Evolutionary conservation across 371 early-diverging fungal species (phyloP), one percentile per base, ranked within the genome.

Genomic region (Syncephalastrum racemosum): DNA sequence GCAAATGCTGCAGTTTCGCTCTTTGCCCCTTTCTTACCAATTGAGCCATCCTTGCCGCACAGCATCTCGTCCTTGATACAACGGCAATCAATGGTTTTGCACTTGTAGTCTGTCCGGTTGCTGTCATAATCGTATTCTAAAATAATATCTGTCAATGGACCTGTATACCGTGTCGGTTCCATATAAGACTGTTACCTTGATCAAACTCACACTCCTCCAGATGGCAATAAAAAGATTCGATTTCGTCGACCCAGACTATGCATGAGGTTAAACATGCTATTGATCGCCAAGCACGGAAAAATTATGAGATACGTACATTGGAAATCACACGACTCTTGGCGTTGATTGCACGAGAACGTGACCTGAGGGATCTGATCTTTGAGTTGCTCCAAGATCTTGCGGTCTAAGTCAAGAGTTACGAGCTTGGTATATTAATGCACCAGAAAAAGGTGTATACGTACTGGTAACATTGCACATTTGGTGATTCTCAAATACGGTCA

Each of bases 381-480:
- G 13, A 88, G 75, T 45, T 82, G 77, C 44, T 83, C 85, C 16
- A 84, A 57, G 53, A 87, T 83, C 22, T 86, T 85, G 19, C 79
- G 74, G 58, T 88, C 81, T 76, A 58, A 31, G 18, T 42, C n/a
- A 8, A 10, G 10, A 8, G 3, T 23, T 14, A 22, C 4, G 13
- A 24, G 40, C 15, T 16, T 36, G 15, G 16, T 25, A 53, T 41
- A 43, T 42, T 19, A 19, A 43, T 6, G 41, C 13, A 19, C 13
- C 39, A 22, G 22, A 18, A 1, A 43, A 12, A 15, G 51, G 8
- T 25, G 5, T 25, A 4, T 8, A 73, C 84, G 67, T 78, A 91
- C 92, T 96, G 25, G 90, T 93, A 4, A 96, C 91, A 67, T 90
- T 84, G 77, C 96, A 96, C 73, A 90, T 89, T 57, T 93, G 86